Conservation (phyloP, 2,329 filamentous ascomycete genomes). For the Fusarium sp. region DNA sequence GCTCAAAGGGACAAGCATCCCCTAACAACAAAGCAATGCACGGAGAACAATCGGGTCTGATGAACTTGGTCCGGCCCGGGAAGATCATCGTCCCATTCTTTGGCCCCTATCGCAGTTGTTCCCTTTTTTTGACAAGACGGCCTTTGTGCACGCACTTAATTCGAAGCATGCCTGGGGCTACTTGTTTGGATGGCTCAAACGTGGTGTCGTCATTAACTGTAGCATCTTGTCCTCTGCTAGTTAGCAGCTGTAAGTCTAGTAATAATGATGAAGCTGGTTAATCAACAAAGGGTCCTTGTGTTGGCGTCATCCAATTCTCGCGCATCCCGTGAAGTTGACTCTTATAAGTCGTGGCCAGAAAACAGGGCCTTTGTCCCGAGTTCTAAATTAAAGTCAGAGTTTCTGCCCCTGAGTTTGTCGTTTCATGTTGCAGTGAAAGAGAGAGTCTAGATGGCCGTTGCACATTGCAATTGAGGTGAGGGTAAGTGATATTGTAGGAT, state of each 20-base stretch:
- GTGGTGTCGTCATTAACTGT: constrained; percentile 26
- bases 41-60: constrained; percentile 29
- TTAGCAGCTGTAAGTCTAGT: background rate
- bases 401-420: constrained; percentile 9
- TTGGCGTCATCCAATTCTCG: constrained; percentile 10
- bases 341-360: too few species aligned
- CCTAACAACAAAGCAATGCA: constrained; percentile 30
- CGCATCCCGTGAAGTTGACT: background rate
- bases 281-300: constrained; percentile 22
- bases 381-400: background rate
- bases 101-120: constrained; percentile 21
- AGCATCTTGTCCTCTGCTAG: constrained; percentile 5
- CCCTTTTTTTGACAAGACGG: background rate
- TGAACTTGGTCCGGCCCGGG: constrained; percentile 4
- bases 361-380: constrained; percentile 7
- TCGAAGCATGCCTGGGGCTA: background rate
- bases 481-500: background rate
- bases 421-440: constrained; percentile 21
- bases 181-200: background rate
- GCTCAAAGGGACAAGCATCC: constrained; percentile 26
- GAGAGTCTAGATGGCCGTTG: constrained; percentile 14
- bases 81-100: constrained; percentile 15
- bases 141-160: constrained; percentile 17
- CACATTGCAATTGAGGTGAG: background rate
- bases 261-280: background rate